A percentile compares a stretch with the other conserved stretches of the same genome.
Evolutionary conservation across 1,139 yeast species (phyloP).

Genomic region (Ogataea hybrid): DNA sequence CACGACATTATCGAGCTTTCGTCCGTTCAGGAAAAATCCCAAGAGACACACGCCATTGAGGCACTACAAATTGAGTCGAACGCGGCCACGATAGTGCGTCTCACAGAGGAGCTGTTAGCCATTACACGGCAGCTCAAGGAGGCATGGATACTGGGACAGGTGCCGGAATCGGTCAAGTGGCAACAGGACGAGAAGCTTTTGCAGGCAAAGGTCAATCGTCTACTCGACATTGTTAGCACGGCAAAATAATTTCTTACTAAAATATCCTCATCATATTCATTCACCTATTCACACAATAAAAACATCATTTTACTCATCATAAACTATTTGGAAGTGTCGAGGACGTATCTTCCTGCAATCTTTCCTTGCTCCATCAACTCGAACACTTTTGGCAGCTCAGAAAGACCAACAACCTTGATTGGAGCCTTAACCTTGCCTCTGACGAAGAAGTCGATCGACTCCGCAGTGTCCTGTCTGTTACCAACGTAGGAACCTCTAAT

Average conservation of each 20-base stretch:
- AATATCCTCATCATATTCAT: not conserved
- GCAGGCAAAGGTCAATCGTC: conserved; percentile 21
- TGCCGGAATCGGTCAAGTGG: conserved; percentile 27
- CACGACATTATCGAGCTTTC: conserved; percentile 33
- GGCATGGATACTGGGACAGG: conserved; percentile 56
- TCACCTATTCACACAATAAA: conserved; percentile 3
- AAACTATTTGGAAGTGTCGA: conserved; percentile 57
- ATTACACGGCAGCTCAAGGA: conserved; percentile 51
- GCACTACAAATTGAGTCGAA: conserved; percentile 55
- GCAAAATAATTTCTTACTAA: not conserved
- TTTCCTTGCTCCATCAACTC: conserved; percentile 69
- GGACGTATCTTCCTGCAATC: conserved; percentile 75
- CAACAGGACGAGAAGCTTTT: conserved; percentile 12
- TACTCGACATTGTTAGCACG: conserved; percentile 22
- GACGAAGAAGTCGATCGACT: conserved; percentile 69
- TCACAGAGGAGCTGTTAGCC: conserved; percentile 51
- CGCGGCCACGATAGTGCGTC: conserved; percentile 48
- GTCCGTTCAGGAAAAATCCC: conserved; percentile 42
- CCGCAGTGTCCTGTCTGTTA: conserved; percentile 76
- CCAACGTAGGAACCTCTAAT: conserved; percentile 78
- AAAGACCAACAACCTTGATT: conserved; percentile 66
- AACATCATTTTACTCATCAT: not conserved
- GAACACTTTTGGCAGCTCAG: conserved; percentile 61
- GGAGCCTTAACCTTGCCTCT: conserved; percentile 72
- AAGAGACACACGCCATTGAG: conserved; percentile 53